A percentile compares a stretch with the other conserved stretches of the same genome.
These are phyloP conservation scores for Saccharomyces hybrid DNA, from an alignment of 1,139 yeast species.

Conservation along the genomic window DNA sequence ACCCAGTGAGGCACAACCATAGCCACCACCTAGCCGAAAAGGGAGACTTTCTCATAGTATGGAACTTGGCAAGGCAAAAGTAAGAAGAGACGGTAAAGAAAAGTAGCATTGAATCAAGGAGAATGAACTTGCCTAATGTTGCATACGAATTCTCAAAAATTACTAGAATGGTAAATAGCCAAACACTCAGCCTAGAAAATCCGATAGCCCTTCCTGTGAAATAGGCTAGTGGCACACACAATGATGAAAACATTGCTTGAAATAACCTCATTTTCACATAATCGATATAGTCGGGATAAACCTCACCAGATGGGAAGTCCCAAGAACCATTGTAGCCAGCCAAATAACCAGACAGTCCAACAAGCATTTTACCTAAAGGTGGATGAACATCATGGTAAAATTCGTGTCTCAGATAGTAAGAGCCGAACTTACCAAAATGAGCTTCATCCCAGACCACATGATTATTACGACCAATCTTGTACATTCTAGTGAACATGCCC, in stretches of 20 bases:
- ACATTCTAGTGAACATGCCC: conserved; percentile 67
- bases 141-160: conserved; percentile 78
- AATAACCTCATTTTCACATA: conserved; percentile 89
- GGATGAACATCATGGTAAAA: conserved; percentile 98
- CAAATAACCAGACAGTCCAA: conserved; percentile 86
- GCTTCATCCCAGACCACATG: conserved; percentile 96
- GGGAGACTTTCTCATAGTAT: conserved; percentile 53
- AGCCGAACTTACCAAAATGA: conserved; percentile 93
- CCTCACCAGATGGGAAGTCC: conserved; percentile 85
- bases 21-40: conserved; percentile 90
- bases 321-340: conserved; percentile 96
- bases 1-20: conserved; percentile 74
- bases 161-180: conserved; percentile 87
- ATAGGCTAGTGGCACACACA: conserved; percentile 90
- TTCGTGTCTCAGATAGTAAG: conserved; percentile 86
- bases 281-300: conserved; percentile 79
- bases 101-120: conserved; percentile 91
- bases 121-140: conserved; percentile 83
- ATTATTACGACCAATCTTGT: conserved; percentile 59
- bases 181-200: conserved; percentile 68
- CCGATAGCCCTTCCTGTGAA: conserved; percentile 84
- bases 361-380: conserved; percentile 94
- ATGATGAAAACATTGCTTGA: conserved; percentile 82
- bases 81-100: conserved; percentile 85
- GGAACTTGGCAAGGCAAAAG: conserved; percentile 70